Evolutionary conservation across 2,329 filamentous ascomycete genomes (phyloP), one percentile per base, ranked within the genome.

Genomic region (Daldinia eschscholtzii): DNA sequence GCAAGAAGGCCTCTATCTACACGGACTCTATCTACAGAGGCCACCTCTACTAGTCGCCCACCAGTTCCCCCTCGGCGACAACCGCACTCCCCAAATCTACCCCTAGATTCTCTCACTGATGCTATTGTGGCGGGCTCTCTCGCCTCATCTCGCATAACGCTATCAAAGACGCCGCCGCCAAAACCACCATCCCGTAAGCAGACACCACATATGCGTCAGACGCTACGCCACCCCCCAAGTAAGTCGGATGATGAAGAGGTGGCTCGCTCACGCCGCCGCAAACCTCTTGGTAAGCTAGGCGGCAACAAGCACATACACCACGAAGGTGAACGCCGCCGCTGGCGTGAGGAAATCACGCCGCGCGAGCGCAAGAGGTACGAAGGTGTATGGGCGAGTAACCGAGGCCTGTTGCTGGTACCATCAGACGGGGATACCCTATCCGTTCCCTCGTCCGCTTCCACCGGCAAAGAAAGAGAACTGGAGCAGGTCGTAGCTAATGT

Each of bases 381-480:
- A 78, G 93, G 91, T 2, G 87, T 96, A 1, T 96, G 92, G 92
- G 93, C 93, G 1, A 93, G 92, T 46, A 96, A 96, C 74, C 88
- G 89, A 56, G 92, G 92, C 0, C 65, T 89, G 0, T 80, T 88
- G 7, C 77, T 86, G 1, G 61, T 67, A 20, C 46, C 44, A 2
- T 12, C 70, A 6, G 33, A 55, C 18, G 10, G 26, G 13, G 30
- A 55, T 6, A 15, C 52, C 33, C 33, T 55, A 20, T 37, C 23
- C 33, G 18, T 26, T 15, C 50, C 28, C 15, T 33, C 46, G 7
- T 33, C 46, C 10, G 18, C 20, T 30, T 6, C 18, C 12, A 20
- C 6, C 20, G 15, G 44, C 15, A 61, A 4, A 20, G 12, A 28
- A 33, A 42, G 70, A 5, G 70, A 26, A 77, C 80, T 6, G 71